Evolutionary conservation across 805 yeast genomes (phyloP).

Genomic region (Lipomyces sp.): DNA sequence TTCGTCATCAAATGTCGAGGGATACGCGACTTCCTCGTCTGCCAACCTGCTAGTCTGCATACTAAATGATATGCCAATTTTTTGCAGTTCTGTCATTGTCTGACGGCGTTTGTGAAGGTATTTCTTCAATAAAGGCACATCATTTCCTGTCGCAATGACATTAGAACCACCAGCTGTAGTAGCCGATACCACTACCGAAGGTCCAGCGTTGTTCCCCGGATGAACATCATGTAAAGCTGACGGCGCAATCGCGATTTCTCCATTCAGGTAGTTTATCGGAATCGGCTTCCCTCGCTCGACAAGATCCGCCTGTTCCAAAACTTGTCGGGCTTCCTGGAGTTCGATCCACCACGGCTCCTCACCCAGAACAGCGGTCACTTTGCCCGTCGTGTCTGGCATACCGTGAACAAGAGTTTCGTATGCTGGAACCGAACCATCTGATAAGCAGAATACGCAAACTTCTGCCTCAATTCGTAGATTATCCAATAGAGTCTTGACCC

Average conservation of each 20-base stretch:
- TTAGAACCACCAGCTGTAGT: constrained; percentile 7
- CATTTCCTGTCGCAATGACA: constrained; percentile 16
- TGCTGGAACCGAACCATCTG: constrained; percentile 56
- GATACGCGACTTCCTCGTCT: constrained; percentile 43
- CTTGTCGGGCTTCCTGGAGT: constrained; percentile 60
- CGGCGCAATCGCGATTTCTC: constrained; percentile 28
- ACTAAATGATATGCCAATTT: constrained; percentile 75
- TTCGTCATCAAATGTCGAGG: constrained; percentile 38
- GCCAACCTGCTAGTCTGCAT: constrained; percentile 67
- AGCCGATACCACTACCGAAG: constrained; percentile 14
- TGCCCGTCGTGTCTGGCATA: constrained; percentile 49
- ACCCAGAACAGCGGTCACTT: constrained; percentile 57
- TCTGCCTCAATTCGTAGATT: constrained; percentile 85
- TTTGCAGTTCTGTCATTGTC: constrained; percentile 66
- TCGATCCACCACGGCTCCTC: constrained; percentile 89
- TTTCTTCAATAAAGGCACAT: constrained; percentile 27
- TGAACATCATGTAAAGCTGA: constrained; percentile 21
- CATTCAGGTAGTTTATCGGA: constrained; percentile 32
- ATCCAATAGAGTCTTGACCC: constrained; percentile 67
- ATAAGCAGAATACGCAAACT: constrained; percentile 72
- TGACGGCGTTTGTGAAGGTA: constrained; percentile 42
- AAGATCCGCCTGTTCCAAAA: constrained; percentile 31
- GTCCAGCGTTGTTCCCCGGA: constrained; percentile 8
- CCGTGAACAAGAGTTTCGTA: constrained; percentile 85
- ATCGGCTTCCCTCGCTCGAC: constrained; percentile 34